phyloP scores from a whole-genome alignment of 192 early-diverging fungal species.

The Diversispora eburnea region DNA sequence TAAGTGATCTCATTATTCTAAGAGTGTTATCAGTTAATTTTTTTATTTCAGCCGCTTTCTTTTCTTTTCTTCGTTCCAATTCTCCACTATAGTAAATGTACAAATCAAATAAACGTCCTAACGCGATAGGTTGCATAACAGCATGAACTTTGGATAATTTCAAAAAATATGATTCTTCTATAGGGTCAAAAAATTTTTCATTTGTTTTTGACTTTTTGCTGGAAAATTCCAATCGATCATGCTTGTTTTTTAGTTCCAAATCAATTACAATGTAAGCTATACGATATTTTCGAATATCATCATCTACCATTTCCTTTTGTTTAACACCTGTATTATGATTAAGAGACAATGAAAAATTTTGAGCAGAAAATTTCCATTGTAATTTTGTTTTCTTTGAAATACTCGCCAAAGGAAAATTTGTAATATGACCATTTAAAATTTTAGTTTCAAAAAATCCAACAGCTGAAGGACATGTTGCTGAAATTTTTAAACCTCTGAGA shows the following conservation, averaged over 20 bases:
- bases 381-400: conserved; percentile 21
- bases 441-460: conserved; percentile 58
- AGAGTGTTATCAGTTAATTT: conserved; percentile 64
- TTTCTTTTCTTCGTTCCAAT: conserved; percentile 53
- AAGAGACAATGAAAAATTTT: conserved; percentile 57
- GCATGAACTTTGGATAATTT: conserved; percentile 61
- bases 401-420: conserved; percentile 40
- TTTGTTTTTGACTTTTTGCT: conserved; percentile 24
- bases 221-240: not conserved
- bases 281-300: conserved; percentile 45
- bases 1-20: conserved; percentile 60
- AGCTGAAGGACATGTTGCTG: conserved; percentile 59
- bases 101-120: conserved; percentile 61
- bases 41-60: conserved; percentile 54
- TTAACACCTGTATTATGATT: conserved; percentile 44
- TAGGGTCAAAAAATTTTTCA: no score
- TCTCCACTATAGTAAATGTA: conserved; percentile 65
- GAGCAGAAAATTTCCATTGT: conserved; percentile 52
- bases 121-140: conserved; percentile 67
- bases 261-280: conserved; percentile 66
- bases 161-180: conserved; percentile 50
- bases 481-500: conserved; percentile 56
- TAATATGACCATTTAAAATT: conserved; percentile 54
- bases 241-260: conserved; percentile 57
- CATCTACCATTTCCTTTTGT: conserved; percentile 29